These are phyloP conservation scores for Cardamine occulta DNA, from an alignment of 345 rosid species.

Conservation along the genomic window DNA sequence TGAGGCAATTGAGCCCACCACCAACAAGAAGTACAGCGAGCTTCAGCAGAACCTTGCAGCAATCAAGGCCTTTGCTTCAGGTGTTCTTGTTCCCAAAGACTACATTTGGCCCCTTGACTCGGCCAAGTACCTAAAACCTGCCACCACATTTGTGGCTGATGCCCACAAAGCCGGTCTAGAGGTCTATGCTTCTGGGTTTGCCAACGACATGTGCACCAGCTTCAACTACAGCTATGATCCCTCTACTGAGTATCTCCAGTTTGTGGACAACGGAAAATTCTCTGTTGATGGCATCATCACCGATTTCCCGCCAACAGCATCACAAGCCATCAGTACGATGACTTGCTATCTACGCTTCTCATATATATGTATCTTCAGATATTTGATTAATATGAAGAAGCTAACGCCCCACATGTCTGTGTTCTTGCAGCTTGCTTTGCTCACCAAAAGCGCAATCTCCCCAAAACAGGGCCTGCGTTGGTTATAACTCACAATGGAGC, in stretches of 20 bases:
- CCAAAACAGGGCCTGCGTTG: slow-evolving; percentile 49
- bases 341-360: neutral
- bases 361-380: slow-evolving; percentile 9
- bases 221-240: slow-evolving; percentile 80
- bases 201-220: slow-evolving; percentile 62
- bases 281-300: slow-evolving; percentile 82
- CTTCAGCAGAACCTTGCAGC: slow-evolving; percentile 55
- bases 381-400: neutral
- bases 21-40: slow-evolving; percentile 58
- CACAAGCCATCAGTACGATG: slow-evolving; percentile 63
- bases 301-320: slow-evolving; percentile 84
- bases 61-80: slow-evolving; percentile 70
- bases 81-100: slow-evolving; percentile 72
- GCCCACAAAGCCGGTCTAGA: slow-evolving; percentile 80
- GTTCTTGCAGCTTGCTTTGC: slow-evolving; percentile 69
- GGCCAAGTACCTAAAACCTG: slow-evolving; percentile 54
- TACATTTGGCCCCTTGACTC: slow-evolving; percentile 66
- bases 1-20: slow-evolving; percentile 68
- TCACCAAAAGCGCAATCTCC: slow-evolving; percentile 38
- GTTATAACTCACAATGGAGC: slow-evolving; percentile 86
- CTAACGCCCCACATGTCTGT: slow-evolving; percentile 16
- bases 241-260: slow-evolving; percentile 65
- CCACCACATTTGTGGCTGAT: slow-evolving; percentile 72
- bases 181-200: slow-evolving; percentile 77
- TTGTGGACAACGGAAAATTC: slow-evolving; percentile 57